phyloP scores from a whole-genome alignment of 2,329 filamentous ascomycete genomes.

The Ophiostoma himal-ulmi region DNA sequence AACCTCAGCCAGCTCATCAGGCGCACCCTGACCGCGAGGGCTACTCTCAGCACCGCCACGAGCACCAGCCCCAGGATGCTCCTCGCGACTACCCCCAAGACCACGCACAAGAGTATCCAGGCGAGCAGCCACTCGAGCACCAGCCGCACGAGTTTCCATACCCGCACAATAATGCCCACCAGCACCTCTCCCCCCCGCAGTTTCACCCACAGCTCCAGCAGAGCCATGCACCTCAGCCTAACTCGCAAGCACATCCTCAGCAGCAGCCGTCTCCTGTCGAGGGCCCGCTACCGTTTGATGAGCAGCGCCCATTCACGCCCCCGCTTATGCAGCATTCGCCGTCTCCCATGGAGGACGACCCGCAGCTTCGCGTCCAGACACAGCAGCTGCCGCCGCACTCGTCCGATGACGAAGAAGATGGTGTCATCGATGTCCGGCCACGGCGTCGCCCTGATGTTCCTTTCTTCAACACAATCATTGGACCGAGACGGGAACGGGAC shows the following conservation, averaged over 20 bases:
- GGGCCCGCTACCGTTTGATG: not conserved
- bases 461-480: conserved; percentile 42
- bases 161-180: not conserved
- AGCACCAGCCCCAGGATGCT: conserved; percentile 11
- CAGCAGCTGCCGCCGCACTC: not conserved
- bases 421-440: conserved; percentile 8
- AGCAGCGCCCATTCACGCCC: not conserved
- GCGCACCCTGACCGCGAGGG: not conserved
- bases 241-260: conserved; percentile 15
- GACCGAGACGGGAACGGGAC: conserved; percentile 62
- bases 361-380: not conserved
- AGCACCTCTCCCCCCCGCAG: conserved; percentile 18
- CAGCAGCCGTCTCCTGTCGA: conserved; percentile 1
- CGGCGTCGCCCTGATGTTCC: conserved; percentile 49
- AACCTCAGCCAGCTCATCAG: not conserved
- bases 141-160: conserved; percentile 9
- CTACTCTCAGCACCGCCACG: conserved; percentile 13
- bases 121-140: not conserved
- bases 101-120: not conserved
- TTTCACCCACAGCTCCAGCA: conserved; percentile 26
- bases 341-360: not conserved
- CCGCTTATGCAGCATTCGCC: not conserved
- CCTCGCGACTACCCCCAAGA: not conserved
- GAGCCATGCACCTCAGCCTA: conserved; percentile 18
- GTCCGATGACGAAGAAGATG: not conserved